Evolutionary conservation across 1,284 basidiomycete species (phyloP).

Genomic region (Fistulina hepatica): DNA sequence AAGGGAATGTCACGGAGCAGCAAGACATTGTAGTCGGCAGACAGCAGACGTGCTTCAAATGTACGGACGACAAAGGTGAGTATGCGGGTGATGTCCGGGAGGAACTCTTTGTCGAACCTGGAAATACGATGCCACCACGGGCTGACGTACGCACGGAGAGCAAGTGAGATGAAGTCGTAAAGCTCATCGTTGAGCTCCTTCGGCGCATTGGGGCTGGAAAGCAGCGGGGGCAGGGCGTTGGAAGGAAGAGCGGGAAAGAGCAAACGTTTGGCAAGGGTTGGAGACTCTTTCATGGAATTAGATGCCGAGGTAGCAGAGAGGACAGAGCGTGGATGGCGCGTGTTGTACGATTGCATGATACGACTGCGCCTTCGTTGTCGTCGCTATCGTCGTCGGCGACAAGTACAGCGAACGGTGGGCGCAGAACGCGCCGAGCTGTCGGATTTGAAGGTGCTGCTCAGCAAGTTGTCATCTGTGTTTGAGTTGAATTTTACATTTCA

Average conservation of each 20-base stretch:
- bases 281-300: too few species aligned
- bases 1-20: conserved; percentile 49
- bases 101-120: conserved; percentile 70
- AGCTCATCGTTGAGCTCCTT: conserved; percentile 54
- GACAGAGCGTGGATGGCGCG: too few species aligned
- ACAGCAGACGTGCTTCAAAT: conserved; percentile 47
- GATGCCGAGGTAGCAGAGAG: too few species aligned
- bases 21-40: conserved; percentile 46
- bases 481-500: too few species aligned
- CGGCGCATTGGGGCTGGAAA: conserved; percentile 30
- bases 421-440: too few species aligned
- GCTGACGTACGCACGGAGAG: conserved; percentile 62
- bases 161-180: conserved; percentile 69
- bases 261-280: conserved; percentile 51
- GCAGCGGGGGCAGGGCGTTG: conserved; percentile 43
- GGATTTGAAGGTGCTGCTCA: too few species aligned
- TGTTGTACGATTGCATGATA: too few species aligned
- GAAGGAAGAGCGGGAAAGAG: conserved; percentile 49
- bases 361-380: too few species aligned
- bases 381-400: too few species aligned
- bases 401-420: too few species aligned
- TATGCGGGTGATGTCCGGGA: conserved; percentile 57
- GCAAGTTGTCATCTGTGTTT: too few species aligned
- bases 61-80: conserved; percentile 45
- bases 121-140: conserved; percentile 79